These are phyloP conservation scores for Candida sojae DNA, from an alignment of 1,139 yeast genomes.

Conservation along the genomic window DNA sequence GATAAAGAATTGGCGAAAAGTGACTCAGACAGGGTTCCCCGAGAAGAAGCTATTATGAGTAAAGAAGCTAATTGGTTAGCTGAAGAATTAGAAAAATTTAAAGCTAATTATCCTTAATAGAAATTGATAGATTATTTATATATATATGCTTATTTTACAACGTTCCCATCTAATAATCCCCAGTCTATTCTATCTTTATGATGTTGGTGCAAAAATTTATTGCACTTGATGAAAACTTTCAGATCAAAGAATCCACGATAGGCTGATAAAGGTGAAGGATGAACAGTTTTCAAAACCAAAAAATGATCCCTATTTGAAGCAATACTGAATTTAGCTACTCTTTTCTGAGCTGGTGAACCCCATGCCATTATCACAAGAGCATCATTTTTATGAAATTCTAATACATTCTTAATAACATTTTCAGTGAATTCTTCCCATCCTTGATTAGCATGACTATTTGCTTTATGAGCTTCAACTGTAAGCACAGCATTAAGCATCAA, in stretches of 20 bases:
- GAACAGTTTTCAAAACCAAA: slow-evolving; percentile 70
- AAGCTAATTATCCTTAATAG: background rate
- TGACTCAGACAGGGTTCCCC: slow-evolving; percentile 49
- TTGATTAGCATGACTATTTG: slow-evolving; percentile 84
- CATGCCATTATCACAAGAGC: slow-evolving; percentile 86
- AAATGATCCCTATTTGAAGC: slow-evolving; percentile 34
- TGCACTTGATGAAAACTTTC: slow-evolving; percentile 68
- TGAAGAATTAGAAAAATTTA: slow-evolving; percentile 38
- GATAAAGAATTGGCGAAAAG: slow-evolving; percentile 24
- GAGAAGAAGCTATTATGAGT: slow-evolving; percentile 64
- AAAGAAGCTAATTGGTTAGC: slow-evolving; percentile 59
- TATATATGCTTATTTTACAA: slow-evolving; percentile 14
- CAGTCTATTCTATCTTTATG: slow-evolving; percentile 64
- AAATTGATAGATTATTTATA: background rate
- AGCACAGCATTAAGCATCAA: slow-evolving; percentile 83
- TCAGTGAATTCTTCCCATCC: slow-evolving; percentile 97
- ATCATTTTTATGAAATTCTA: slow-evolving; percentile 35
- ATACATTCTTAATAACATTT: slow-evolving; percentile 54
- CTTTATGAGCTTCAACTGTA: slow-evolving; percentile 91
- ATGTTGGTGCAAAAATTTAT: slow-evolving; percentile 64
- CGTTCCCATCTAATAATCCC: slow-evolving; percentile 41
- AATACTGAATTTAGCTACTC: slow-evolving; percentile 48
- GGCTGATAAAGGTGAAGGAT: slow-evolving; percentile 95
- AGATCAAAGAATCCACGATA: slow-evolving; percentile 78
- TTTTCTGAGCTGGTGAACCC: slow-evolving; percentile 91